Evolutionary conservation across 345 rosid species (phyloP).

Genomic region (Salix udensis): DNA sequence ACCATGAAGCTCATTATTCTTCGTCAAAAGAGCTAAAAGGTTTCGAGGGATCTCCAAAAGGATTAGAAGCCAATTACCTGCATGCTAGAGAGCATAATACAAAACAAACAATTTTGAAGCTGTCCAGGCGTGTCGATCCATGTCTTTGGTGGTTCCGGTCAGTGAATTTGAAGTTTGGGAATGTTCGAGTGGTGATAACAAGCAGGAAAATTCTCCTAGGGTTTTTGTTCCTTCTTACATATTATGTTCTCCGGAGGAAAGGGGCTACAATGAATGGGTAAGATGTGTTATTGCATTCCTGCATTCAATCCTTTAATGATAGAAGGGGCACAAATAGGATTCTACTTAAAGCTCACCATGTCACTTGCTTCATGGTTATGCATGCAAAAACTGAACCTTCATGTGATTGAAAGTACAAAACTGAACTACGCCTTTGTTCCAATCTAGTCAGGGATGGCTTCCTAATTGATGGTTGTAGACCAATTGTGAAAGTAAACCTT

Average conservation of each 20-base stretch:
- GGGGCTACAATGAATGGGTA: conserved; percentile 52
- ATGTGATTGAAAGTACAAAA: no score
- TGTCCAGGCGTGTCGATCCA: conserved; percentile 28
- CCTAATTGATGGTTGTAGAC: no score
- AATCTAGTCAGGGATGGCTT: no score
- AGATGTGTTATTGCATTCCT: conserved; percentile 7
- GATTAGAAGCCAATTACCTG: conserved; percentile 14
- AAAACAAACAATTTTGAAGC: conserved; percentile 37
- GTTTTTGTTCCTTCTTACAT: conserved; percentile 46
- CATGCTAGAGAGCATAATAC: conserved; percentile 20
- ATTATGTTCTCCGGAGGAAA: conserved; percentile 48
- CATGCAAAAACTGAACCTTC: no score
- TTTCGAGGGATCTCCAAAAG: conserved; percentile 26
- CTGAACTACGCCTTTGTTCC: no score
- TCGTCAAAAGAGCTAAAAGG: not conserved
- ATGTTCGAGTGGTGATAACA: conserved; percentile 35
- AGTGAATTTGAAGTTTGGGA: conserved; percentile 55
- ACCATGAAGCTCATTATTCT: conserved; percentile 6
- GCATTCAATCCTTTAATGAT: not conserved
- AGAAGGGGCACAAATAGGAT: not conserved
- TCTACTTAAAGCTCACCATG: not conserved
- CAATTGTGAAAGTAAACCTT: no score
- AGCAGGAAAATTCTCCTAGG: conserved; percentile 57
- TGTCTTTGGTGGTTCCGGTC: conserved; percentile 55
- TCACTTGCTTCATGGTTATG: not conserved